phyloP scores from a whole-genome alignment of 345 rosid species.

The Carallia brachiata region DNA sequence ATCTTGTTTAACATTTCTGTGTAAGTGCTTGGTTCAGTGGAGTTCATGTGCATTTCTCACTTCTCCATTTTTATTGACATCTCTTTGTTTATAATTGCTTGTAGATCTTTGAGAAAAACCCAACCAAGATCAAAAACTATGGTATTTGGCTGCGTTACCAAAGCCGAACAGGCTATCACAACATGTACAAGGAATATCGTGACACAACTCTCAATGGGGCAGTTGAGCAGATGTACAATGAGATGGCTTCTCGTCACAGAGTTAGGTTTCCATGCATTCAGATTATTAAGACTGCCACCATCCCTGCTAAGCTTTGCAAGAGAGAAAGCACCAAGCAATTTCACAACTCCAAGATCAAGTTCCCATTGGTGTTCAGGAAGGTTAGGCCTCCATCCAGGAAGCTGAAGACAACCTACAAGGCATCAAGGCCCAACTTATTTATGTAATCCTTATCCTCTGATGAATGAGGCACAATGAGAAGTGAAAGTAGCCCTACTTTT shows the following conservation, averaged over 20 bases:
- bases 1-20: too few relatives aligned
- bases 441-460: slow-evolving; percentile 25
- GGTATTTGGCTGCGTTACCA: slow-evolving; percentile 62
- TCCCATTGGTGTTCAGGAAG: slow-evolving; percentile 61
- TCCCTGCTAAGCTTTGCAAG: slow-evolving; percentile 65
- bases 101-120: slow-evolving; percentile 62
- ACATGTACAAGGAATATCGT: slow-evolving; percentile 65
- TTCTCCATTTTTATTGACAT: background rate
- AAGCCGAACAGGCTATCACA: slow-evolving; percentile 66
- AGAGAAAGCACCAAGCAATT: slow-evolving; percentile 63
- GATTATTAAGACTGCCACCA: slow-evolving; percentile 63
- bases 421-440: slow-evolving; percentile 64
- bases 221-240: slow-evolving; percentile 61
- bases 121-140: slow-evolving; percentile 54
- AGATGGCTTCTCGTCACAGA: slow-evolving; percentile 66
- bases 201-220: slow-evolving; percentile 59
- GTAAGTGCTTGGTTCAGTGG: too few relatives aligned
- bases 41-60: too few relatives aligned
- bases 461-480: slow-evolving; percentile 3
- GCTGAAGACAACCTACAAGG: slow-evolving; percentile 68
- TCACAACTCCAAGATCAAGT: slow-evolving; percentile 59
- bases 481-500: slow-evolving; percentile 10
- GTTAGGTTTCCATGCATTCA: slow-evolving; percentile 64
- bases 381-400: slow-evolving; percentile 59
- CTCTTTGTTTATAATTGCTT: background rate